phyloP scores from a whole-genome alignment of 208 protist genomes.

The Leishmania aethiopica region DNA sequence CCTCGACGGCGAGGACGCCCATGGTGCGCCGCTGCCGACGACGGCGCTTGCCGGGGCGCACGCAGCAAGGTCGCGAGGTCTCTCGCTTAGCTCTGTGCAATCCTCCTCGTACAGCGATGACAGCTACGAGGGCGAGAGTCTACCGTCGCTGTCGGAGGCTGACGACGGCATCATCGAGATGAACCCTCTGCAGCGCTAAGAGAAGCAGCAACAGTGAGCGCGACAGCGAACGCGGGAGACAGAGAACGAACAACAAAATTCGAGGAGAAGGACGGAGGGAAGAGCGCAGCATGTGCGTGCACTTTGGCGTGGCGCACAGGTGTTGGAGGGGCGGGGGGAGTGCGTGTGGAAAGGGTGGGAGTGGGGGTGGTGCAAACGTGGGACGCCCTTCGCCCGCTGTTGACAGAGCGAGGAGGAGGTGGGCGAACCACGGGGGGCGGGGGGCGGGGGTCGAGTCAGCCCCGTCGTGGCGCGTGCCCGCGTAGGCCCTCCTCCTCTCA shows the following conservation, averaged over 20 bases:
- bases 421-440: too few species aligned
- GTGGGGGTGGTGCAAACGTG: too few species aligned
- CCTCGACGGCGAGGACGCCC: not conserved
- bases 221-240: not conserved
- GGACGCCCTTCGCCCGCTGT: too few species aligned
- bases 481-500: too few species aligned
- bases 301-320: too few species aligned
- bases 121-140: not conserved
- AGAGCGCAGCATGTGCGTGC: not conserved
- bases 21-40: not conserved
- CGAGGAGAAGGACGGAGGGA: not conserved
- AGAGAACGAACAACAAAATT: not conserved
- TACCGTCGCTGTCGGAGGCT: not conserved
- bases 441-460: too few species aligned
- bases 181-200: not conserved
- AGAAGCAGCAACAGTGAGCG: not conserved
- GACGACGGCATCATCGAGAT: not conserved
- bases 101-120: not conserved
- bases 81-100: not conserved
- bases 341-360: too few species aligned
- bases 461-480: too few species aligned
- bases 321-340: too few species aligned
- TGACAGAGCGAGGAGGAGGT: too few species aligned
- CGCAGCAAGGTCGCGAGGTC: not conserved
- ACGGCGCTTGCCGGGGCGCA: not conserved